A percentile compares a stretch with the other conserved stretches of the same genome.
These are phyloP conservation scores for Cerioporus squamosus DNA, from an alignment of 1,284 basidiomycete genomes.

Conservation along the genomic window DNA sequence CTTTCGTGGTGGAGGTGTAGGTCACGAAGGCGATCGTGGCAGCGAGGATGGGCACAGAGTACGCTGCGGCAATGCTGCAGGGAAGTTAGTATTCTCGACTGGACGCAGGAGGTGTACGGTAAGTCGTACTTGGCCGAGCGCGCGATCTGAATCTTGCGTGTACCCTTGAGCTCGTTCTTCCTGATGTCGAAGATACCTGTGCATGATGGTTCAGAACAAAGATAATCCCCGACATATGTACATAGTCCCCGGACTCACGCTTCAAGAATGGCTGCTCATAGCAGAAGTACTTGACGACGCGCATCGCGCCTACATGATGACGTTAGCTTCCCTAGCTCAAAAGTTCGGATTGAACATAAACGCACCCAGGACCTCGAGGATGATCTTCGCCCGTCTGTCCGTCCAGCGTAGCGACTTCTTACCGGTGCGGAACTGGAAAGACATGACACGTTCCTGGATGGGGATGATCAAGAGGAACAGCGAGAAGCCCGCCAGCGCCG, in stretches of 20 bases:
- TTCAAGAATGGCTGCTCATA: conserved; percentile 70
- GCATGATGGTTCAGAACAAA: background rate
- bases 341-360: background rate
- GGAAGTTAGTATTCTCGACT: background rate
- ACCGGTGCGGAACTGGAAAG: conserved; percentile 64
- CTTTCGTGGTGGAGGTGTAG: conserved; percentile 59
- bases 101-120: background rate
- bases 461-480: conserved; percentile 74
- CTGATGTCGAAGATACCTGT: conserved; percentile 60
- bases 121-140: conserved; percentile 60
- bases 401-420: conserved; percentile 71
- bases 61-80: conserved; percentile 52
- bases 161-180: conserved; percentile 56
- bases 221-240: background rate
- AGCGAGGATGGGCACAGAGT: conserved; percentile 68
- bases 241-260: conserved; percentile 42
- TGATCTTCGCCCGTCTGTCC: conserved; percentile 67
- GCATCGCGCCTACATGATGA: conserved; percentile 56
- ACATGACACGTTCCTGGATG: conserved; percentile 74
- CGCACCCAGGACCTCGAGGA: conserved; percentile 67
- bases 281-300: conserved; percentile 79
- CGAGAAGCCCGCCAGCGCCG: conserved; percentile 78
- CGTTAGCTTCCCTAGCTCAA: too few species aligned
- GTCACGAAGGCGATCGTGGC: conserved; percentile 79
- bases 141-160: conserved; percentile 62